phyloP scores from a whole-genome alignment of 371 early-diverging fungal species.

The Mycotypha africana region DNA sequence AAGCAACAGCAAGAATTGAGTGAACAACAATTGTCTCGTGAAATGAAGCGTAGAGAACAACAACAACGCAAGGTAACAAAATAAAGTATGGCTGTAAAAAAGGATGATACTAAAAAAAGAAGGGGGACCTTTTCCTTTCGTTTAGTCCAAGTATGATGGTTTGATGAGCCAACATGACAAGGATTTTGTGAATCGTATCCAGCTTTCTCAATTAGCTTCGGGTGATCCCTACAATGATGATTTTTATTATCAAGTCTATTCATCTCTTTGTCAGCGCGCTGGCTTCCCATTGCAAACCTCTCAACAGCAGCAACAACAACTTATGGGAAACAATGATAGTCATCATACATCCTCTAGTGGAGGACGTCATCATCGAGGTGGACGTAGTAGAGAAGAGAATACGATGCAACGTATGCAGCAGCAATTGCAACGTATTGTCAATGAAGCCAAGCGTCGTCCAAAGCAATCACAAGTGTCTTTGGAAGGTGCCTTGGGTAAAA shows the following conservation, averaged over 20 bases:
- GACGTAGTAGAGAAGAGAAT: constrained; percentile 47
- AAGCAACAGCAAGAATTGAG: constrained; percentile 23
- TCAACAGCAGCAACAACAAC: too few relatives aligned
- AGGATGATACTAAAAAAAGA: background rate
- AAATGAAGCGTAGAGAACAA: constrained; percentile 41
- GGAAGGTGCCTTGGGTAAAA: constrained; percentile 94
- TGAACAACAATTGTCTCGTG: constrained; percentile 29
- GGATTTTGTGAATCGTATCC: constrained; percentile 86
- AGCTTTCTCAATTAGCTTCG: constrained; percentile 87
- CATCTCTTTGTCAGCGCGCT: constrained; percentile 63
- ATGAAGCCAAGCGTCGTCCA: constrained; percentile 82
- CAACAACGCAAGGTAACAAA: constrained; percentile 32
- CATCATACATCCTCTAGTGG: constrained; percentile 6
- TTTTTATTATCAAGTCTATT: constrained; percentile 91
- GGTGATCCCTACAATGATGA: constrained; percentile 90
- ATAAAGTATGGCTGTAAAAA: background rate
- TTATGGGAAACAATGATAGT: background rate
- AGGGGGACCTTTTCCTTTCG: background rate
- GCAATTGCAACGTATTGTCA: constrained; percentile 90
- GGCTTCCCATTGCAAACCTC: constrained; percentile 38
- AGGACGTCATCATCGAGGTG: constrained; percentile 17
- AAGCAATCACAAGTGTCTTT: constrained; percentile 78
- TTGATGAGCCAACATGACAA: constrained; percentile 93
- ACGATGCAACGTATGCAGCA: constrained; percentile 80
- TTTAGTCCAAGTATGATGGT: constrained; percentile 70